Conservation (phyloP, 805 yeast species). For the Yarrowia osloensis region DNA sequence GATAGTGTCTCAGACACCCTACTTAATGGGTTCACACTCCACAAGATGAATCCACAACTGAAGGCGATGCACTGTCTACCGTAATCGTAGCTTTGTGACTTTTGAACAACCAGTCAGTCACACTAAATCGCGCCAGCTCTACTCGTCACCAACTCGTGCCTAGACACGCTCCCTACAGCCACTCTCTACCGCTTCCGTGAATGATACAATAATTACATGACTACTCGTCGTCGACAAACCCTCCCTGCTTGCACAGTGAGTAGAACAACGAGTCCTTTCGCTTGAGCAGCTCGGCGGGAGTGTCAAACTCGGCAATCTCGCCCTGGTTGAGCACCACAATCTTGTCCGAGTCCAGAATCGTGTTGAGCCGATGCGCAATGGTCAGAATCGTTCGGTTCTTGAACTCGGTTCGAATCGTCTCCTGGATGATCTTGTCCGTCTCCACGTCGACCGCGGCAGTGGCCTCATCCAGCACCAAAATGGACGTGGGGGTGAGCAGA, state of each 20-base stretch:
- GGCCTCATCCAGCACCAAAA: constrained; percentile 85
- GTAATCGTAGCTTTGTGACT: no score
- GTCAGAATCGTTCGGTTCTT: constrained; percentile 77
- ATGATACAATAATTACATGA: constrained; percentile 15
- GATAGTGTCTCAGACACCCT: no score
- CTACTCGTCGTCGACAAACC: constrained; percentile 51
- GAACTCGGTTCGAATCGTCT: constrained; percentile 74
- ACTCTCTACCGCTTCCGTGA: not conserved
- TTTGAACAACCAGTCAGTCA: no score
- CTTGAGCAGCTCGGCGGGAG: constrained; percentile 65
- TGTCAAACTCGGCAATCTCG: constrained; percentile 71
- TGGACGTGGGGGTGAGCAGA: constrained; percentile 69
- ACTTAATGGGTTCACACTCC: no score
- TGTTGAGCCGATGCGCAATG: constrained; percentile 86
- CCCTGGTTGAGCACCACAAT: constrained; percentile 78
- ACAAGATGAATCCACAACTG: no score
- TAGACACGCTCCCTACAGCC: no score
- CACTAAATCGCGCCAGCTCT: no score
- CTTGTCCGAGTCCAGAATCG: constrained; percentile 81
- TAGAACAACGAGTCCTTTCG: constrained; percentile 69
- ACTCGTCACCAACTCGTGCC: no score
- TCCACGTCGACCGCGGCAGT: constrained; percentile 87
- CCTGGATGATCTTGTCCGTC: constrained; percentile 77
- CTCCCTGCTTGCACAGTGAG: constrained; percentile 74
- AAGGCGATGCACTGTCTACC: no score